A percentile compares a stretch with the other conserved stretches of the same genome.
Evolutionary conservation across 768 basidiomycete genomes (phyloP).

Genomic region (Sistotremastrum suecicum): DNA sequence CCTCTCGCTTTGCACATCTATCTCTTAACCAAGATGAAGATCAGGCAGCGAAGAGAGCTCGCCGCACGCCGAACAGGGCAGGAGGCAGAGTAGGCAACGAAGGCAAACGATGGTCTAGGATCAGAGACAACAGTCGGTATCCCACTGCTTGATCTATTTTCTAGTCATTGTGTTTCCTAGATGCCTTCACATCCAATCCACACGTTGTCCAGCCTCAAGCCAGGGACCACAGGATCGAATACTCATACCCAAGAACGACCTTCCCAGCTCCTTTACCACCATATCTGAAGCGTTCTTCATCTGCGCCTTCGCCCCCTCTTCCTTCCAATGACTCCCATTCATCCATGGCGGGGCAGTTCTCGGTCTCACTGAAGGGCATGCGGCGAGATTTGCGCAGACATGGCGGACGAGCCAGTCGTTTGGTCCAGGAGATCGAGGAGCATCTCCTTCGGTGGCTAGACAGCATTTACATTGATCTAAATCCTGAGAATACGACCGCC

Average conservation of each 20-base stretch:
- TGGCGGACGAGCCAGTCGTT: constrained; percentile 42
- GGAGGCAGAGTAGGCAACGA: constrained; percentile 42
- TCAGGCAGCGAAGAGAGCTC: constrained; percentile 4
- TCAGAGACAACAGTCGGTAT: constrained; percentile 61
- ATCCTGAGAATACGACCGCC: constrained; percentile 12
- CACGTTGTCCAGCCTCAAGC: constrained; percentile 52
- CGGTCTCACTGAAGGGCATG: constrained; percentile 63
- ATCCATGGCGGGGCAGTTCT: constrained; percentile 63
- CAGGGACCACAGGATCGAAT: constrained; percentile 35
- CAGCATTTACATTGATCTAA: constrained; percentile 38
- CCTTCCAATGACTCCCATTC: constrained; percentile 34
- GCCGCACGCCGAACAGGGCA: constrained; percentile 13
- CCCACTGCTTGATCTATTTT: neutral
- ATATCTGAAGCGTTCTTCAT: constrained; percentile 48
- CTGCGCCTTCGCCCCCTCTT: constrained; percentile 28
- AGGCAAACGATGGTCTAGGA: constrained; percentile 64
- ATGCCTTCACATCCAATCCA: constrained; percentile 56
- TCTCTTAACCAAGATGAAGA: constrained; percentile 6
- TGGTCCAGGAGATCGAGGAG: constrained; percentile 55
- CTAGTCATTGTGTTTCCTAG: constrained; percentile 20
- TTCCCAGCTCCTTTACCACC: constrained; percentile 67
- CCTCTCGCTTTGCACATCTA: constrained; percentile 41
- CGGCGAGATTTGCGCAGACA: constrained; percentile 48
- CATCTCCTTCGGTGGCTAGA: constrained; percentile 51
- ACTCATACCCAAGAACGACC: constrained; percentile 34